Evolutionary conservation across 768 basidiomycete genomes (phyloP).

Genomic region (Suillus luteus): DNA sequence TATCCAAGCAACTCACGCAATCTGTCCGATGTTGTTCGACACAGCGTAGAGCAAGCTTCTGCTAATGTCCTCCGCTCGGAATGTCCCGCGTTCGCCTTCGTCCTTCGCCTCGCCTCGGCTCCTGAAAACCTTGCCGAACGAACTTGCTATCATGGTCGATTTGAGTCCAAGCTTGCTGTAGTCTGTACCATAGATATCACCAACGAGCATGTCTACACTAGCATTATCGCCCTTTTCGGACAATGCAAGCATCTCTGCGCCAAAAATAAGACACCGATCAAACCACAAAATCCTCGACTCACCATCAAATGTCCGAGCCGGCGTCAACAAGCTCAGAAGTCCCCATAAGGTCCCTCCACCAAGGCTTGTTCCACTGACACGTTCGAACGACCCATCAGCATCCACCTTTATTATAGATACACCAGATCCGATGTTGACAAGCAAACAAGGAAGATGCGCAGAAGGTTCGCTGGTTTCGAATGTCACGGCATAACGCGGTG

Average conservation of each 20-base stretch:
- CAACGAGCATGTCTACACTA: constrained; percentile 96
- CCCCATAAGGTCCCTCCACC: constrained; percentile 99
- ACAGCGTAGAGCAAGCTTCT: constrained; percentile 93
- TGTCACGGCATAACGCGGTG: constrained; percentile 85
- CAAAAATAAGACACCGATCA: constrained; percentile 12
- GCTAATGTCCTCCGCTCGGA: constrained; percentile 92
- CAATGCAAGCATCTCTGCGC: constrained; percentile 89
- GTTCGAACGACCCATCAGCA: constrained; percentile 92
- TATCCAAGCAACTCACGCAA: constrained; percentile 73
- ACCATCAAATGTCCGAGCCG: constrained; percentile 96
- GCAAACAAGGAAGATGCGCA: constrained; percentile 90
- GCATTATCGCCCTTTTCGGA: constrained; percentile 95
- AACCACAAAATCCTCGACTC: constrained; percentile 34
- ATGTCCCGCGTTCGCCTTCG: constrained; percentile 60
- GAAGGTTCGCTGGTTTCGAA: constrained; percentile 80
- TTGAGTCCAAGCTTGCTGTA: constrained; percentile 94
- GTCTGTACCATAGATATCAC: constrained; percentile 99
- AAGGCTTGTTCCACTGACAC: constrained; percentile 94
- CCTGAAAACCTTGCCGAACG: constrained; percentile 98
- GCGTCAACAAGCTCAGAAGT: constrained; percentile 89
- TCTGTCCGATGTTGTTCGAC: constrained; percentile 99
- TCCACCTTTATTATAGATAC: constrained; percentile 98
- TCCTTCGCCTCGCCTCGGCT: constrained; percentile 56
- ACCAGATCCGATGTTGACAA: constrained; percentile 98
- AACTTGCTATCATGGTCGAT: constrained; percentile 96